Evolutionary conservation across 805 yeast genomes (phyloP), one percentile per base, ranked within the genome.

Genomic region (Yamadazyma paraphyllophila): DNA sequence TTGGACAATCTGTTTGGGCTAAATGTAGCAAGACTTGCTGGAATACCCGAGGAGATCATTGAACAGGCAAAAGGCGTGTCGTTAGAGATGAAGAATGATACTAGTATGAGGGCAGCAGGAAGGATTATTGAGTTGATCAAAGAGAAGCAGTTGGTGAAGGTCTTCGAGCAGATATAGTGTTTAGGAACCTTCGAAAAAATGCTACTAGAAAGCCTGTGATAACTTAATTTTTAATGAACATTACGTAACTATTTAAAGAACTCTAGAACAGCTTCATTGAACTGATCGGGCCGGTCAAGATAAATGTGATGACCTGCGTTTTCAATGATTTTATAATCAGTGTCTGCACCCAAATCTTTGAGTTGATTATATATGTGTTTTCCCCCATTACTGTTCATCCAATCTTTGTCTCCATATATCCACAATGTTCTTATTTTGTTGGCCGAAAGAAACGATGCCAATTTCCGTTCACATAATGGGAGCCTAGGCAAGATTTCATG

Each of bases 1-100:
- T 65, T 69, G 15, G 62, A 77, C 35, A 76, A 82, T 44, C 86
- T 91, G 45, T 89, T 84, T 61, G 97, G 97, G 1, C 68, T 91
- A 30, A 88, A 90, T 58, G 96, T 88, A 32, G 97, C 96, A 0
- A 76, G 80, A 48, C 57, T 89, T 46, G 94, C 96, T 0, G 79
- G 80, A 0, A 63, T 90, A 1, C 80, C 83, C 0, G 57, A 55
- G 2, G 58, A 56, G 1, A 66, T 84, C 6, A 68, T 82, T 4
- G 60, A 65, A 1, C 54, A 59, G 2, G 88, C 88, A 0, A 64
- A 53, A 39, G 40, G 44, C 14, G 58, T 68, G 13, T 70, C 82
- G 9, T 65, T 63, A 41, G 50, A 50, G 26, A 49, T 67, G 55
- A 66, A 61, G 50, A 38, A 46, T 2, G 52, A 52, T 25, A 54